Conservation (phyloP, 1,284 basidiomycete species). For the Cryptococcus wingfieldii region DNA sequence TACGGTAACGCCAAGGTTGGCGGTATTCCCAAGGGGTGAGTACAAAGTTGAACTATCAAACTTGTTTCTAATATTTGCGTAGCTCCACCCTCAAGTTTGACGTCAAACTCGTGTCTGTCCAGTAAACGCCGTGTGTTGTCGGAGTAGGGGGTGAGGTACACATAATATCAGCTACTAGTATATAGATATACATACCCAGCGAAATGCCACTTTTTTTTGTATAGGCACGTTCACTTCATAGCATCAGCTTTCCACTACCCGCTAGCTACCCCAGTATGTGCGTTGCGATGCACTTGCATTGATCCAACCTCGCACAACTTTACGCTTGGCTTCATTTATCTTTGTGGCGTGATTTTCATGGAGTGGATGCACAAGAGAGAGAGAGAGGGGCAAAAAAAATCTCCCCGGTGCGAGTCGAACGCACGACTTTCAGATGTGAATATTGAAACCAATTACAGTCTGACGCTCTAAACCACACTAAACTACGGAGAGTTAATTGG, state of each 20-base stretch:
- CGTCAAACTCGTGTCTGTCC: conserved; percentile 54
- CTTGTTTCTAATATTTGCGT: neutral
- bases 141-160: neutral
- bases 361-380: too few species aligned
- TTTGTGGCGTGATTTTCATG: too few species aligned
- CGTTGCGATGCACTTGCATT: too few species aligned
- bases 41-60: neutral
- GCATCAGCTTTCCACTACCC: too few species aligned
- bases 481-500: conserved; percentile 13
- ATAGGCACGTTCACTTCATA: too few species aligned
- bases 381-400: conserved; percentile 6
- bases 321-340: too few species aligned
- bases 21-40: conserved; percentile 53
- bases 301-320: too few species aligned
- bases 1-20: conserved; percentile 54
- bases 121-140: conserved; percentile 30
- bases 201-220: too few species aligned
- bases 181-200: too few species aligned
- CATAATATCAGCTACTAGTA: too few species aligned
- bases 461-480: conserved; percentile 24
- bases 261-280: too few species aligned
- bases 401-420: conserved; percentile 23
- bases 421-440: conserved; percentile 20
- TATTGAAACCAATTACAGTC: conserved; percentile 17
- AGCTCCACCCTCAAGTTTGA: conserved; percentile 55